Evolutionary conservation across 2,329 filamentous ascomycete genomes (phyloP).

Genomic region (Fusarium oligoseptatum): DNA sequence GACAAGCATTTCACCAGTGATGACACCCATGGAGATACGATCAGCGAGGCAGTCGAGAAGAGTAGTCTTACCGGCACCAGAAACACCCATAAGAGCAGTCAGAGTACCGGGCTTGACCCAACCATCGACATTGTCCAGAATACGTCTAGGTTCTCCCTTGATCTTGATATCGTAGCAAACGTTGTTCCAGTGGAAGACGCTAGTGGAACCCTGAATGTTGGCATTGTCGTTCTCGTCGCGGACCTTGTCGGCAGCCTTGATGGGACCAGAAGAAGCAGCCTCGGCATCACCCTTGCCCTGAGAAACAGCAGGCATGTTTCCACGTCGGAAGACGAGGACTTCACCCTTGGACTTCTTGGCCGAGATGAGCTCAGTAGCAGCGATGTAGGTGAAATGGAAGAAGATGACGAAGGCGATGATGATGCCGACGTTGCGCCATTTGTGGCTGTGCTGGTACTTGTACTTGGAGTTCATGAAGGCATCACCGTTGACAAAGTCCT

Average conservation of each 20-base stretch:
- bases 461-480: conserved; percentile 62
- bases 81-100: conserved; percentile 75
- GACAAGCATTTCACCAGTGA: conserved; percentile 77
- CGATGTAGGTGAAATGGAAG: conserved; percentile 62
- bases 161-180: conserved; percentile 83
- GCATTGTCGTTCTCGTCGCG: conserved; percentile 17
- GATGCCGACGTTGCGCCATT: conserved; percentile 71
- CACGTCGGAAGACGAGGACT: conserved; percentile 69
- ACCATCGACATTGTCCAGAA: conserved; percentile 78
- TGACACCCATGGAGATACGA: conserved; percentile 79
- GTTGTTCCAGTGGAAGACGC: conserved; percentile 77
- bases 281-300: conserved; percentile 42
- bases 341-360: conserved; percentile 72
- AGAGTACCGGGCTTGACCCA: conserved; percentile 82
- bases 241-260: conserved; percentile 38
- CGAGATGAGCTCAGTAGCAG: conserved; percentile 61
- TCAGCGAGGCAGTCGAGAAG: conserved; percentile 74
- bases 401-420: conserved; percentile 65
- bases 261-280: conserved; percentile 31
- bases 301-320: conserved; percentile 43
- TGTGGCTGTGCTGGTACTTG: conserved; percentile 61
- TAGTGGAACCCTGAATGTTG: conserved; percentile 45
- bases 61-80: conserved; percentile 72
- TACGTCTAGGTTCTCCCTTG: conserved; percentile 72
- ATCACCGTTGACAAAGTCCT: conserved; percentile 59